Evolutionary conservation across 169 alveolate species (phyloP).

Genomic region (Hammondia hammondi): DNA sequence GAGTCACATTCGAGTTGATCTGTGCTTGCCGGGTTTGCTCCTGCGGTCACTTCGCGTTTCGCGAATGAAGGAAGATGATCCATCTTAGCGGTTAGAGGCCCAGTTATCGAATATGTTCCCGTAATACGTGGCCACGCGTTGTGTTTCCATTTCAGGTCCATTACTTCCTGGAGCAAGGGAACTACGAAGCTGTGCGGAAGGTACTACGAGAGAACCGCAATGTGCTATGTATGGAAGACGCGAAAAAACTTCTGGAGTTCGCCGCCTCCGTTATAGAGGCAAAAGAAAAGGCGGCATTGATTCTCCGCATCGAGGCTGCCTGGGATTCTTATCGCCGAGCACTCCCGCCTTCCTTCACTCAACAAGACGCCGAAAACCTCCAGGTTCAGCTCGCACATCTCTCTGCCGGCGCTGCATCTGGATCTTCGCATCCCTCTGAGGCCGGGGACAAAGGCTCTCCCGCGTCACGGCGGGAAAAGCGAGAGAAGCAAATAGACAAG

Average conservation of each 20-base stretch:
- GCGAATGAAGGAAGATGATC: too few relatives aligned
- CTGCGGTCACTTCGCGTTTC: too few relatives aligned
- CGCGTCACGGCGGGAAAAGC: neutral
- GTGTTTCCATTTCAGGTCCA: neutral
- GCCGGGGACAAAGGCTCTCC: neutral
- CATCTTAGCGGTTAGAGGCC: neutral
- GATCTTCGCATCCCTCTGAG: neutral
- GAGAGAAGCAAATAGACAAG: neutral
- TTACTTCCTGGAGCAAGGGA: constrained; percentile 1
- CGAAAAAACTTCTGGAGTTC: neutral
- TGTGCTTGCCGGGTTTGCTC: too few relatives aligned
- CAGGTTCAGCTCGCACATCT: neutral
- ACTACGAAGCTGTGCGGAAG: neutral
- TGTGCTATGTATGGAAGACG: constrained; percentile 9
- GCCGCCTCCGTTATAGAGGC: neutral
- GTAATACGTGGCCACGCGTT: too few relatives aligned
- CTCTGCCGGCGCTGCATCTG: neutral
- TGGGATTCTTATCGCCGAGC: neutral
- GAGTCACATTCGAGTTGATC: too few relatives aligned
- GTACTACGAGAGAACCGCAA: neutral
- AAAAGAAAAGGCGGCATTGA: neutral
- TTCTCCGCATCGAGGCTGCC: neutral
- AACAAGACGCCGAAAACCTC: neutral
- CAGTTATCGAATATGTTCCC: too few relatives aligned
- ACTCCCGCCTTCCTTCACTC: neutral